Percentiles rank a stretch among this genome's conserved stretches.
Conservation (phyloP, 1,284 basidiomycete genomes). For the Cryptococcus floricola region DNA sequence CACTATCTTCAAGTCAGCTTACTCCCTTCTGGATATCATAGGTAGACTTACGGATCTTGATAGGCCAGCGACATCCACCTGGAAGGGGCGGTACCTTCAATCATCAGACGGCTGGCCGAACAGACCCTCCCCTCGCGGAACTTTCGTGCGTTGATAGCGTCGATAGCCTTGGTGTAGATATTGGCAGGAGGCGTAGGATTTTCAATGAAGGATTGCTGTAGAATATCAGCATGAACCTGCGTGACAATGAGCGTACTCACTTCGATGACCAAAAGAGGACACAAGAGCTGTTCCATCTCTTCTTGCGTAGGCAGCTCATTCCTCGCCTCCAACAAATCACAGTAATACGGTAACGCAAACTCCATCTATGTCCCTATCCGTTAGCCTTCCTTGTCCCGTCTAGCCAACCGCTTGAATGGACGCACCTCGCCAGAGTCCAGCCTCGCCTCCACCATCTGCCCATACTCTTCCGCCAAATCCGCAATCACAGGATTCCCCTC, state of each 20-base stretch:
- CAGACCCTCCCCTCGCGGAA: background rate
- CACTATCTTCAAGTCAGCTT: conserved; percentile 3
- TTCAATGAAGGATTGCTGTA: background rate
- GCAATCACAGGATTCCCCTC: conserved; percentile 11
- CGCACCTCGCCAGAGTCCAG: conserved; percentile 10
- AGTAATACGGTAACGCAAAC: conserved; percentile 13
- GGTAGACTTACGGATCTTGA: conserved; percentile 20
- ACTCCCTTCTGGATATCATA: background rate
- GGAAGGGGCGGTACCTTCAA: conserved; percentile 6
- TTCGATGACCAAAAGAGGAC: conserved; percentile 17
- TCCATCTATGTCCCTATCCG: background rate
- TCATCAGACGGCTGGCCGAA: background rate
- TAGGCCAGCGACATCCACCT: conserved; percentile 21
- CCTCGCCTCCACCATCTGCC: conserved; percentile 8
- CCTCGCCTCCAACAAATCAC: background rate
- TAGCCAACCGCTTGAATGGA: background rate
- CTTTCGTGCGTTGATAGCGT: background rate
- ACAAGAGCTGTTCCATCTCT: conserved; percentile 1
- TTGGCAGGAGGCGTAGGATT: background rate
- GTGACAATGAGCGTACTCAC: background rate
- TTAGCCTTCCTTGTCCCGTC: background rate
- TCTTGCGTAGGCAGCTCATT: background rate
- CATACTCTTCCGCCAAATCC: conserved; percentile 21
- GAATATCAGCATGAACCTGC: no score
- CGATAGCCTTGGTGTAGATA: background rate